Conservation (phyloP, 768 basidiomycete species). For the Cyathus striatus region DNA sequence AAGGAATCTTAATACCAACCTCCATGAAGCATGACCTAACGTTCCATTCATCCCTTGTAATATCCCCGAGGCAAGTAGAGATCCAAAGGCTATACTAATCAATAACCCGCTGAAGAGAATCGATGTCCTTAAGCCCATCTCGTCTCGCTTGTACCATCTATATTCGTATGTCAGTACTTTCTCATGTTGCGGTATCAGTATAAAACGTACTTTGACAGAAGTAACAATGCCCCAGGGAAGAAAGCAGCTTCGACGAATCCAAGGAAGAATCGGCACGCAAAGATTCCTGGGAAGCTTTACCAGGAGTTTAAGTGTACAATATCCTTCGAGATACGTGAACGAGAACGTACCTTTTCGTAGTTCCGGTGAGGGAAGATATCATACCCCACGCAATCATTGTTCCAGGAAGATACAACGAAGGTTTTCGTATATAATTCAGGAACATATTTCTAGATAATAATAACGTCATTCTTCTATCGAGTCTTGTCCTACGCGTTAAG, state of each 20-base stretch:
- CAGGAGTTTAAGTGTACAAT: too few species aligned
- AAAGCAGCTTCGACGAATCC: conserved; percentile 48
- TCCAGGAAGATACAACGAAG: conserved; percentile 47
- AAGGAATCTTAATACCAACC: conserved; percentile 19
- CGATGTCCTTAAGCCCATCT: conserved; percentile 41
- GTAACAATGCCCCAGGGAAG: conserved; percentile 35
- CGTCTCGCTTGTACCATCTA: conserved; percentile 12
- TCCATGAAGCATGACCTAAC: conserved; percentile 48
- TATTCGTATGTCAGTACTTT: not conserved
- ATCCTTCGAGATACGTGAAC: too few species aligned
- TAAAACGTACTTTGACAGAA: conserved; percentile 36
- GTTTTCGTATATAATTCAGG: conserved; percentile 45
- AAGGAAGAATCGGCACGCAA: conserved; percentile 47
- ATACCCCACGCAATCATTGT: conserved; percentile 54
- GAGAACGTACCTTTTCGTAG: too few species aligned
- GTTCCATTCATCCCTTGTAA: conserved; percentile 40
- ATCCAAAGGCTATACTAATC: conserved; percentile 49
- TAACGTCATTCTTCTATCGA: not conserved
- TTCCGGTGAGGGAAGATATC: conserved; percentile 37
- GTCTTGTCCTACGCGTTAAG: not conserved
- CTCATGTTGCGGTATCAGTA: conserved; percentile 24
- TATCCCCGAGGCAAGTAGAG: conserved; percentile 44
- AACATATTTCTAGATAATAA: conserved; percentile 48
- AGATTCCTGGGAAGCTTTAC: conserved; percentile 35
- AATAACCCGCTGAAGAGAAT: conserved; percentile 45